Evolutionary conservation across 352 stramenopile species (phyloP), one percentile per base, ranked within the genome.

Genomic region (Phytophthora sp.): DNA sequence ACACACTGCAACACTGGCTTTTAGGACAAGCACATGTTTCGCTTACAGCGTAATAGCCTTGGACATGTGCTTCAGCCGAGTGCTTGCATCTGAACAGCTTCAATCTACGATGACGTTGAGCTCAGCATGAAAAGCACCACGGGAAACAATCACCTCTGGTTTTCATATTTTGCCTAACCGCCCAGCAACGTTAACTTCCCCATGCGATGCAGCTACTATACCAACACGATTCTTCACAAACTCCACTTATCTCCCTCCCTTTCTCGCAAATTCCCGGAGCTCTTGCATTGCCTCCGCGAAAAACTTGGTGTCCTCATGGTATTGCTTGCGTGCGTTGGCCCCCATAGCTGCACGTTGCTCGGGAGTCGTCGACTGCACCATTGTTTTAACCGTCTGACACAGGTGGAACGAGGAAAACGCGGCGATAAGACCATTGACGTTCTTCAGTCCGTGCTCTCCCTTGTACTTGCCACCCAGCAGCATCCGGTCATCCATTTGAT

Each of bases 221-320:
- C 27, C 17, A 56, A 26, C 38, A 28, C 2, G 8, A 12, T 32
- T 34, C 11, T 34, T 27, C 28, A 28, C n/a, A 39, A 15, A 12
- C 30, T 10, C n/a, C 35, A 53, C 12, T 52, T 52, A 51, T 44
- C 58, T 57, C 37, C 28, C 12, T 55, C 20, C 24, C 15, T 50
- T 35, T 38, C 62, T 55, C 34, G 62, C 56, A 52, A 70, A 73
- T n/a, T 56, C 54, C 0, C 72, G 46, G 32, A 88, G 54, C 37
- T 75, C 37, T 17, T 60, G 55, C 77, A 91, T 91, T 1, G 61
- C 34, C 11, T 43, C 42, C 0, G 70, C 71, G 54, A 90, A 90
- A 51, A 81, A 83, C 38, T 70, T 66, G 7, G 75, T 83, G 54
- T 88, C 76, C 18, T 66, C 49, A 23, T 87, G 67, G 54, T 88